phyloP scores from a whole-genome alignment of 768 basidiomycete genomes.

The Amyloporia xantha region DNA sequence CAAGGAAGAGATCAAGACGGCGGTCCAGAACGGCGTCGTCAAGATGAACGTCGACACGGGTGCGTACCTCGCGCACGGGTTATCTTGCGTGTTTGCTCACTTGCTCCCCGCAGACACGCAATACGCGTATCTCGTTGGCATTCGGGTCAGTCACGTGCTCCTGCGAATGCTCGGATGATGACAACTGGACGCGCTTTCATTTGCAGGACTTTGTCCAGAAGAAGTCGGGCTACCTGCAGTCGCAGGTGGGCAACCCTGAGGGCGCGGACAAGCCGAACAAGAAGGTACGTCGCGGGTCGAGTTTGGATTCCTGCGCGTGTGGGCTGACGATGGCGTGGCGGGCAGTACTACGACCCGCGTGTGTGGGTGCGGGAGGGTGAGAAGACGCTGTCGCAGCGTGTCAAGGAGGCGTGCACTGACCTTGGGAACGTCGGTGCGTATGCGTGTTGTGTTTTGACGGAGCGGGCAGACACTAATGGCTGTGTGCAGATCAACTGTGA shows the following conservation, averaged over 20 bases:
- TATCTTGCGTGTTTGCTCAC: not conserved
- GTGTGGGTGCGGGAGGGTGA: conserved; percentile 99
- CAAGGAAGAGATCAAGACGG: conserved; percentile 91
- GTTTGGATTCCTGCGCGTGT: not conserved
- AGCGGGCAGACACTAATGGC: not conserved
- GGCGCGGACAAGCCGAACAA: conserved; percentile 98
- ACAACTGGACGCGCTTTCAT: too few species aligned
- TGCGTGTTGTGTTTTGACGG: not conserved
- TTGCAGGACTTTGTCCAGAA: conserved; percentile 76
- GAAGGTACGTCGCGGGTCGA: conserved; percentile 50
- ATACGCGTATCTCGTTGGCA: conserved; percentile 85
- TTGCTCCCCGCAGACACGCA: conserved; percentile 58
- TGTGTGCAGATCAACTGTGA: not conserved
- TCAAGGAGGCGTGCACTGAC: conserved; percentile 91
- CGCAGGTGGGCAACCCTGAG: conserved; percentile 96
- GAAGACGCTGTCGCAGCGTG: conserved; percentile 81
- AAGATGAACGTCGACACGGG: conserved; percentile 99
- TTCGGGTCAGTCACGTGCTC: conserved; percentile 45
- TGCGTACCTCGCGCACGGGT: conserved; percentile 13
- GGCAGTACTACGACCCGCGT: conserved; percentile 87
- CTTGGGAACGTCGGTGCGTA: conserved; percentile 52
- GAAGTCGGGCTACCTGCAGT: conserved; percentile 82
- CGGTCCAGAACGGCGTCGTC: conserved; percentile 87
- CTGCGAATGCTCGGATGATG: not conserved
- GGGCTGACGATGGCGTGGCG: not conserved